Evolutionary conservation across 441 rosid genomes (phyloP).

Genomic region (Gossypium laxum): DNA sequence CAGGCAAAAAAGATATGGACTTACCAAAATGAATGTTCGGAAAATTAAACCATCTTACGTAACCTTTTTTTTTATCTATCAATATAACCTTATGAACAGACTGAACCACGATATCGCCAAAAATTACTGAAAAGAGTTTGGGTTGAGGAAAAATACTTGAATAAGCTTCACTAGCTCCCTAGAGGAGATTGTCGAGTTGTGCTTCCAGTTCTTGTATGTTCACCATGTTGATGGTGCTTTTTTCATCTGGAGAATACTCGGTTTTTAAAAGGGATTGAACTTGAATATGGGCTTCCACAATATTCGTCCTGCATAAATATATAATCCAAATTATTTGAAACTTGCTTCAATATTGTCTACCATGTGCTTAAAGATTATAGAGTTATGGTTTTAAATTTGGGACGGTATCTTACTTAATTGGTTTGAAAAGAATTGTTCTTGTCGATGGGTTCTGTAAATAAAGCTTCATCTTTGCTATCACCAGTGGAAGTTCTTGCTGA

Average conservation of each 20-base stretch:
- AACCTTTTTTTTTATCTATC: not conserved
- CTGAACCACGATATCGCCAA: not conserved
- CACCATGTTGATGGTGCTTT: constrained; percentile 50
- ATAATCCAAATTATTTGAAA: not conserved
- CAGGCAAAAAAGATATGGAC: not conserved
- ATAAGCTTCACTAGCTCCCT: constrained; percentile 12
- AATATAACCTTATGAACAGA: not conserved
- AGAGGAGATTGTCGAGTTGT: constrained; percentile 62
- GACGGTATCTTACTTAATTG: constrained; percentile 61
- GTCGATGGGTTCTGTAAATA: constrained; percentile 84
- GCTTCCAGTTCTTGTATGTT: constrained; percentile 55
- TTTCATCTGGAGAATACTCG: constrained; percentile 72
- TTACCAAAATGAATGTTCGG: not conserved
- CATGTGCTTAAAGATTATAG: not conserved
- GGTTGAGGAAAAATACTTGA: not conserved
- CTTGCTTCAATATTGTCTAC: not conserved
- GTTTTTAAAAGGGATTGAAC: constrained; percentile 53
- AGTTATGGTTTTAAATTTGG: not conserved
- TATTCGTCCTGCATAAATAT: constrained; percentile 62
- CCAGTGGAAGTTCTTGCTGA: constrained; percentile 61
- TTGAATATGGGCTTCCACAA: constrained; percentile 85
- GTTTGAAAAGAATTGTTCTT: constrained; percentile 77
- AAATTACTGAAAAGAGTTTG: not conserved
- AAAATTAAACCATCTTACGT: not conserved
- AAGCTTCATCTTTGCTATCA: constrained; percentile 79